Base-by-base conservation (phyloP, 805 yeast genomes). In the Starmerella floris region DNA sequence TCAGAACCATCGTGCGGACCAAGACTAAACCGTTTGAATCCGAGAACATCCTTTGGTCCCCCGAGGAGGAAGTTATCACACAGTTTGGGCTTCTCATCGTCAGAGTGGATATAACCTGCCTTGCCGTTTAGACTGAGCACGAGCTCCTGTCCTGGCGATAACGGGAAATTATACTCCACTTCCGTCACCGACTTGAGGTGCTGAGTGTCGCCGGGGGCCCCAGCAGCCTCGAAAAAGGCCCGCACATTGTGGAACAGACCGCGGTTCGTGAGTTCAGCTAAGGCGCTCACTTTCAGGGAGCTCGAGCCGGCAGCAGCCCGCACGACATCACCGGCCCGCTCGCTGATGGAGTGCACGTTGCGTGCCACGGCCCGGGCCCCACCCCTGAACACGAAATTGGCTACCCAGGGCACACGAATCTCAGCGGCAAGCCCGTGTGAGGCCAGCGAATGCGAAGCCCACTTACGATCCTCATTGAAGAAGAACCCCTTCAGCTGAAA, bases 11-110 rank as follows among this genome's bases (percentile, higher is more conserved):
- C 73, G 43, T 72, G 65, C 3, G 77, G 74, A 20, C 88, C 84
- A 30, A 82, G 58, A 1, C 83, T 73, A 65, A 77, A 77, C 42
- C 68, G 64, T 35, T 69, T 66, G 55, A 77, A 81, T 1, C 87
- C 83, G 50, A 76, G 67, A 30, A 83, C 72, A 42, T 74, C 74
- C 44, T 73, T 69, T 27, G 74, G 69, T 0, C 94, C 94, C 17
- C 94, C 91, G 37, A 80, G 66, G 55, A 78, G 81, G 58, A 84
- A 87, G 51, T 78, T 72, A 61, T 88, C 97, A 50, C 77, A 68
- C 23, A 78, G 60, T 51, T 79, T 81, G 2, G 79, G 62, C 42
- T 62, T 42, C 47, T 54, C 45, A 32, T 38, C 46, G 33, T 31
- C 39, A 19, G 34, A 23, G 32, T 32, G 41, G 30, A 56, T 37